These are phyloP conservation scores for Jatropha multifida DNA, from an alignment of 441 rosid species.

Conservation along the genomic window DNA sequence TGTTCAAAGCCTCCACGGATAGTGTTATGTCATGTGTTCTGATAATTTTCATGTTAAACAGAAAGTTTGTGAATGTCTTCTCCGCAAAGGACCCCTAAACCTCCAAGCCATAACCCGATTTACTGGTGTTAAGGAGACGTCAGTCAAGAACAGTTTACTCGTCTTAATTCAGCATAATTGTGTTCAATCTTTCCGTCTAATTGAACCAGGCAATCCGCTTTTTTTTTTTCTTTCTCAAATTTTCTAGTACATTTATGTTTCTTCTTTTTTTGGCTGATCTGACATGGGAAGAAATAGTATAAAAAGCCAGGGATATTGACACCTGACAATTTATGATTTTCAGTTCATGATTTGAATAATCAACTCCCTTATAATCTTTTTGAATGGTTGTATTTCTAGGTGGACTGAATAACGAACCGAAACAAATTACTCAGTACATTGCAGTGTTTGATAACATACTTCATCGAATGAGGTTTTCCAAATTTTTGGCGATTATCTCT, in stretches of 20 bases:
- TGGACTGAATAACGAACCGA: conserved; percentile 45
- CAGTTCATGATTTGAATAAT: too few species aligned
- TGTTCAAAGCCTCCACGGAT: background rate
- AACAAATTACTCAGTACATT: conserved; percentile 50
- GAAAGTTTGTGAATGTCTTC: conserved; percentile 88
- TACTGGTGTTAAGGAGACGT: conserved; percentile 38
- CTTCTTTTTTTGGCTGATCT: background rate
- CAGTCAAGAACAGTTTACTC: conserved; percentile 64
- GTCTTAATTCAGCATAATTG: conserved; percentile 90
- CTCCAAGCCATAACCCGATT: conserved; percentile 43
- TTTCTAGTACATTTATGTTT: background rate
- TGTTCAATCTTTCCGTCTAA: conserved; percentile 66
- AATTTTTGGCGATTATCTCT: conserved; percentile 47
- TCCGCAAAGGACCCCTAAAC: conserved; percentile 63
- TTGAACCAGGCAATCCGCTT: conserved; percentile 41
- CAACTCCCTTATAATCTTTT: background rate
- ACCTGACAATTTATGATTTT: too few species aligned
- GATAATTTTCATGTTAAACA: conserved; percentile 25
- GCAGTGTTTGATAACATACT: conserved; percentile 62
- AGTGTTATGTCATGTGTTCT: conserved; percentile 3
- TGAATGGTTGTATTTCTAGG: conserved; percentile 31
- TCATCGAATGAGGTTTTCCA: conserved; percentile 70
- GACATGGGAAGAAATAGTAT: background rate
- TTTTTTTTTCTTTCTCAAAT: background rate
- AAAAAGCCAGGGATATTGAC: too few species aligned